A percentile compares a stretch with the other conserved stretches of the same genome.
Conservation (phyloP, 805 yeast genomes). For the Wickerhamomyces silvicola region DNA sequence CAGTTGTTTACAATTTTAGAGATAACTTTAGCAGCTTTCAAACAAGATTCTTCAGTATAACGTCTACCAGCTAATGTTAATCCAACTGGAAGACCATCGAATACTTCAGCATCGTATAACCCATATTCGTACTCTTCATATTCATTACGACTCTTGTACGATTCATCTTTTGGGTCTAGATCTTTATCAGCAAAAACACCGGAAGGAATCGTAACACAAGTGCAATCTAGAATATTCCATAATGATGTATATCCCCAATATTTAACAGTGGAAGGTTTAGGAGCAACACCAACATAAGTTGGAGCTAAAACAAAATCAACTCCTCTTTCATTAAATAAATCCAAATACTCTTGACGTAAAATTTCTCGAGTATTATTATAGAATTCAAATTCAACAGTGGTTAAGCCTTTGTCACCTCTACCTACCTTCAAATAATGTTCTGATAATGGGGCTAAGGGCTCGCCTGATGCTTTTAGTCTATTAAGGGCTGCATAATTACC, state of each 20-base stretch:
- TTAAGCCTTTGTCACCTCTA: slow-evolving; percentile 42
- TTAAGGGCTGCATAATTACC: slow-evolving; percentile 56
- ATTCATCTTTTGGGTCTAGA: slow-evolving; percentile 40
- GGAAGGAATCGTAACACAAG: slow-evolving; percentile 59
- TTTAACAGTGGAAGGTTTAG: slow-evolving; percentile 52
- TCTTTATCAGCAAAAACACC: slow-evolving; percentile 38
- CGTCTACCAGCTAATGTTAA: slow-evolving; percentile 46
- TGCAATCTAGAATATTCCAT: slow-evolving; percentile 67
- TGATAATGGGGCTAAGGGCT: slow-evolving; percentile 60
- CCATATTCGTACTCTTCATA: slow-evolving; percentile 28
- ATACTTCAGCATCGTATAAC: slow-evolving; percentile 33
- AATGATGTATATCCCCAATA: slow-evolving; percentile 80
- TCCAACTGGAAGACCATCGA: slow-evolving; percentile 50
- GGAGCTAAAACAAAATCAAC: slow-evolving; percentile 67
- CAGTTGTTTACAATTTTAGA: slow-evolving; percentile 19
- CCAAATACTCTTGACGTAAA: slow-evolving; percentile 50
- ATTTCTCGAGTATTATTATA: slow-evolving; percentile 50
- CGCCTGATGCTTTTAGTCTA: slow-evolving; percentile 54
- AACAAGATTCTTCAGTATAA: slow-evolving; percentile 41
- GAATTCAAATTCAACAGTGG: slow-evolving; percentile 47
- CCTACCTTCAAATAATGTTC: slow-evolving; percentile 56
- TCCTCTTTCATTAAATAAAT: slow-evolving; percentile 44
- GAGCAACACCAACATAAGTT: slow-evolving; percentile 65
- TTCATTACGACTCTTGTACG: slow-evolving; percentile 15
- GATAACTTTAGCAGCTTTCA: slow-evolving; percentile 38